These are phyloP conservation scores for Eleusine indica DNA, from an alignment of 176 grass and related monocot genomes.

Conservation along the genomic window DNA sequence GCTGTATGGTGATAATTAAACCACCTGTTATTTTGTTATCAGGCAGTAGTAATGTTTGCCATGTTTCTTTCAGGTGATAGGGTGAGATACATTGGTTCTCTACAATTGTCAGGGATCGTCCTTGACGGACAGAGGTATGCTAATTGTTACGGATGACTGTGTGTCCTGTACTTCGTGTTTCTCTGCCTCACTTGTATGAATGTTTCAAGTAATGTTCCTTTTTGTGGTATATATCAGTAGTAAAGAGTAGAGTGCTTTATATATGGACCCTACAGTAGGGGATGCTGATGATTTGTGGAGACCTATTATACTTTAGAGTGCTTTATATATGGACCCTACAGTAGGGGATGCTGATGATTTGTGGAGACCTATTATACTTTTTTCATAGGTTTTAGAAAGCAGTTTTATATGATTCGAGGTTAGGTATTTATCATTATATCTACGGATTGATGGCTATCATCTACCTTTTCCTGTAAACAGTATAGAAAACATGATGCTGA, in stretches of 20 bases:
- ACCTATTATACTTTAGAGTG: background rate
- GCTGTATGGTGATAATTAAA: constrained; percentile 28
- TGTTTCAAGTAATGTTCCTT: background rate
- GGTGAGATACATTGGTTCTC: constrained; percentile 76
- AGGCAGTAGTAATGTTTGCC: constrained; percentile 32
- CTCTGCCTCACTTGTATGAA: background rate
- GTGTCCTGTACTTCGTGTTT: background rate
- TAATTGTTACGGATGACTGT: background rate
- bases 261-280: background rate
- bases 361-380: background rate
- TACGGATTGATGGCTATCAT: constrained; percentile 19
- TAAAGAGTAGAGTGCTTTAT: background rate
- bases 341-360: background rate
- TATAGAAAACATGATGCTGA: background rate
- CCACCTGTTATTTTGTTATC: constrained; percentile 22
- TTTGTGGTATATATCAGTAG: constrained; percentile 8
- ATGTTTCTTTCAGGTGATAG: constrained; percentile 79
- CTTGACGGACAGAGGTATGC: constrained; percentile 58
- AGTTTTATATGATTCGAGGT: constrained; percentile 10
- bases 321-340: background rate
- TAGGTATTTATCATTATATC: background rate
- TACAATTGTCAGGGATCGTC: constrained; percentile 32
- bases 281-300: background rate
- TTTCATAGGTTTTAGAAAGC: background rate
- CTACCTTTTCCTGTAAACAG: background rate